These are phyloP conservation scores for Pseudozyma sp. DNA, from an alignment of 1,284 basidiomycete genomes.

Conservation along the genomic window DNA sequence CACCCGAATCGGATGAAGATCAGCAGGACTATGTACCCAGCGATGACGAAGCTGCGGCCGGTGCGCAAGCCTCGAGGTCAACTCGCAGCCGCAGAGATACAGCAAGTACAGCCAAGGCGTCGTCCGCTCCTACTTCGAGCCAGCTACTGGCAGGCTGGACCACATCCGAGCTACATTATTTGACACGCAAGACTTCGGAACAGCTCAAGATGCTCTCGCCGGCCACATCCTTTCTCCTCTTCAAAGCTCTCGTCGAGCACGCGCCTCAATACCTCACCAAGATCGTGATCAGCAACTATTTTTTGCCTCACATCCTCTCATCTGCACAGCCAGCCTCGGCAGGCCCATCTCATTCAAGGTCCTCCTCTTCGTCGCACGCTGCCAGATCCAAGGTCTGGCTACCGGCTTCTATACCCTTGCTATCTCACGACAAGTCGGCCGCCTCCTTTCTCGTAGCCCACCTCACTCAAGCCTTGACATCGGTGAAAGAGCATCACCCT, in stretches of 20 bases:
- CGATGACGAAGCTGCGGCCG: slow-evolving; percentile 9
- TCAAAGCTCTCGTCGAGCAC: slow-evolving; percentile 20
- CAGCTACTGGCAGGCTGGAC: slow-evolving; percentile 33
- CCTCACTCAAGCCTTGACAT: slow-evolving; percentile 18
- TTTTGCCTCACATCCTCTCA: slow-evolving; percentile 28
- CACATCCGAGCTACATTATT: slow-evolving; percentile 37
- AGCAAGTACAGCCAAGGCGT: neutral
- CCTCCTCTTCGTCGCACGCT: neutral
- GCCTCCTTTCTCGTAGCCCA: slow-evolving; percentile 26
- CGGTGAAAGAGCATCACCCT: neutral
- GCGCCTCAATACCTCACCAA: slow-evolving; percentile 32
- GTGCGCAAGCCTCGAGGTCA: slow-evolving; percentile 2
- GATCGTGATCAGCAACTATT: slow-evolving; percentile 31
- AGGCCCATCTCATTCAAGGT: neutral
- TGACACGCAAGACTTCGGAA: slow-evolving; percentile 31
- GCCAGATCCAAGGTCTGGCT: slow-evolving; percentile 36
- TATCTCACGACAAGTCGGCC: slow-evolving; percentile 34
- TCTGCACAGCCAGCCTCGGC: neutral
- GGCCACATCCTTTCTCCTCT: slow-evolving; percentile 32
- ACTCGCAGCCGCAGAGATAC: slow-evolving; percentile 6
- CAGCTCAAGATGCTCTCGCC: slow-evolving; percentile 39
- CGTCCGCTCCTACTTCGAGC: neutral
- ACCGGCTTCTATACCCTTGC: slow-evolving; percentile 38
- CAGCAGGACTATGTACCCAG: slow-evolving; percentile 38
- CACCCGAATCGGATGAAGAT: slow-evolving; percentile 34